Conservation (phyloP, 371 early-diverging fungal species). For the Entomophthora muscae region DNA sequence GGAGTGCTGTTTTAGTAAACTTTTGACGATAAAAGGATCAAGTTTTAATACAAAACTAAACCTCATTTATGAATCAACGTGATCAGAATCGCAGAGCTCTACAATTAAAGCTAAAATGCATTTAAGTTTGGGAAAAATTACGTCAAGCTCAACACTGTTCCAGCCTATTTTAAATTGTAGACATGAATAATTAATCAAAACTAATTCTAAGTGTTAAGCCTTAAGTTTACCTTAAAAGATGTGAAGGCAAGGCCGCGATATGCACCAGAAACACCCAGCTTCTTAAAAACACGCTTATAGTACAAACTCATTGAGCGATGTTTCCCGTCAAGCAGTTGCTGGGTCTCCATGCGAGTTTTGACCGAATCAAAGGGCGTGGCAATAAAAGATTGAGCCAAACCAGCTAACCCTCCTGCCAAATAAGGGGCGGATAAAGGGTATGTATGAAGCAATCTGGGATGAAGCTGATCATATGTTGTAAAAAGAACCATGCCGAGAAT, state of each 20-base stretch:
- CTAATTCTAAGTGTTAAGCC: too few species aligned
- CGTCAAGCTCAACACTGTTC: too few species aligned
- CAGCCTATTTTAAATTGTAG: too few species aligned
- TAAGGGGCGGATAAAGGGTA: constrained; percentile 12
- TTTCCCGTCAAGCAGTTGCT: constrained; percentile 51
- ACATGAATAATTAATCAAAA: background rate
- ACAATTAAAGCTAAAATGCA: too few species aligned
- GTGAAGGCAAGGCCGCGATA: constrained; percentile 53
- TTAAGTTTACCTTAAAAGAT: constrained; percentile 36
- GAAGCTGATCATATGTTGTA: constrained; percentile 21
- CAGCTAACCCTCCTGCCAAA: constrained; percentile 46
- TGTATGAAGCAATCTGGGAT: background rate
- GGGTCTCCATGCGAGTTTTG: constrained; percentile 54
- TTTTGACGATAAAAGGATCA: too few species aligned
- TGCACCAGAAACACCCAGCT: constrained; percentile 36
- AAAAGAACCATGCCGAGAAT: constrained; percentile 49
- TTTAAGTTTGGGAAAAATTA: too few species aligned
- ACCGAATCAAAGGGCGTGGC: constrained; percentile 59
- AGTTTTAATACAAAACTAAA: too few species aligned
- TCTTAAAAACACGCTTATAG: constrained; percentile 38
- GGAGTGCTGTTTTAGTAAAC: too few species aligned
- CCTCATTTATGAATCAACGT: too few species aligned
- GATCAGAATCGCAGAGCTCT: too few species aligned
- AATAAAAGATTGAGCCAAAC: constrained; percentile 50
- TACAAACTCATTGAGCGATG: constrained; percentile 47